phyloP scores from a whole-genome alignment of 345 rosid species.

The Mangifera indica region DNA sequence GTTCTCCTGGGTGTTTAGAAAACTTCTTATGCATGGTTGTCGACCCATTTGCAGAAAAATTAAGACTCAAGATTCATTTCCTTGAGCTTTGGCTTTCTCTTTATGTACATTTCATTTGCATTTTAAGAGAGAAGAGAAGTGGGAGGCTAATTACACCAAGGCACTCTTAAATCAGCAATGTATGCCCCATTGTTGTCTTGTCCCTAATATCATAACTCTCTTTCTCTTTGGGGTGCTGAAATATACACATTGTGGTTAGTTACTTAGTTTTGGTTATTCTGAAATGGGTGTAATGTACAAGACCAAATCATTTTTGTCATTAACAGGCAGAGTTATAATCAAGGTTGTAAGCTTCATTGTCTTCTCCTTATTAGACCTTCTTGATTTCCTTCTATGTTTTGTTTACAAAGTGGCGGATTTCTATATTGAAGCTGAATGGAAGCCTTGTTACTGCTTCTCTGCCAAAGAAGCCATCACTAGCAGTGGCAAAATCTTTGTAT shows the following conservation, averaged over 20 bases:
- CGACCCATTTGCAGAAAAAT: conserved; percentile 14
- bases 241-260: conserved; percentile 16
- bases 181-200: conserved; percentile 12
- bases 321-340: conserved; percentile 45
- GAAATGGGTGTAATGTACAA: conserved; percentile 33
- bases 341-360: conserved; percentile 69
- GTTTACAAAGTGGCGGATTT: conserved; percentile 74
- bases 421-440: conserved; percentile 80
- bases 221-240: not conserved
- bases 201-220: conserved; percentile 13
- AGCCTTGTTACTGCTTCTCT: conserved; percentile 77
- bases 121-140: conserved; percentile 6
- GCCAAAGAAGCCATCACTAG: conserved; percentile 65
- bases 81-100: not conserved
- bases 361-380: conserved; percentile 72
- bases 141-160: not conserved
- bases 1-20: conserved; percentile 5
- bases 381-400: conserved; percentile 64
- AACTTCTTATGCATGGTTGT: not conserved
- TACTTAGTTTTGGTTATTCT: not conserved
- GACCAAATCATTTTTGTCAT: conserved; percentile 26
- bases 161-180: not conserved
- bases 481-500: conserved; percentile 65
- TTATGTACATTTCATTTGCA: not conserved
- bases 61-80: not conserved